Evolutionary conservation across 768 basidiomycete genomes (phyloP), one percentile per base, ranked within the genome.

Genomic region (Thelephora aurantiotincta): DNA sequence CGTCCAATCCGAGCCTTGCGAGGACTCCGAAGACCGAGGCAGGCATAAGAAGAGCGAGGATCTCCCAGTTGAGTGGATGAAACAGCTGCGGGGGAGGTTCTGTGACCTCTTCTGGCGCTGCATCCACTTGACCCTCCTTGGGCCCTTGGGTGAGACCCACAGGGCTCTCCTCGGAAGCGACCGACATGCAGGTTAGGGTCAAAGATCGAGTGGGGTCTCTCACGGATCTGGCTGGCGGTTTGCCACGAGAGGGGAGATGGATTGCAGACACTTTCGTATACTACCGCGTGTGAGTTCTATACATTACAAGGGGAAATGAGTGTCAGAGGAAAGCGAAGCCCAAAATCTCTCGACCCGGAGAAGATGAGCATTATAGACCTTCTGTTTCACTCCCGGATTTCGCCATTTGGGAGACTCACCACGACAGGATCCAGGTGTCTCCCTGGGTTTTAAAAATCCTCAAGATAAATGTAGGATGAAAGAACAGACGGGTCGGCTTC

Each of bases 1-100:
- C 84, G 23, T 73, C 59, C 6, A 96, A 60, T 0, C 93, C 93
- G 5, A 97, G 65, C 33, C 93, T 71, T 11, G 82, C 78, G 34
- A 98, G 77, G 4, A 78, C 70, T n/a, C 93, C 93, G 42, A 94
- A 71, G 44, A 93, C 75, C n/a, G 87, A 80, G 2, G 79, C 76
- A 9, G 90, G 84, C 58, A 83, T 76, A 45, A 93, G 75, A 23
- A 88, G 72, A 11, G 75, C 73, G 18, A 91, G 54, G 41, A 87
- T 72, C 41, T 78, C 75, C 34, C 74, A 61, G 5, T 81, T 78
- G 36, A 79, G 67, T 0, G 87, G 82, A 34, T 55, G 60, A 51
- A 70, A 72, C 47, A 65, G 56, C 42, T 67, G 70, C 1, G 63
- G 48, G 1, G 57, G 52, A 1, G 69, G 62, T 4, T 65, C 45